Percentiles rank a stretch among this genome's conserved stretches.
These are phyloP conservation scores for Candida verbasci DNA, from an alignment of 805 yeast species.

Conservation along the genomic window DNA sequence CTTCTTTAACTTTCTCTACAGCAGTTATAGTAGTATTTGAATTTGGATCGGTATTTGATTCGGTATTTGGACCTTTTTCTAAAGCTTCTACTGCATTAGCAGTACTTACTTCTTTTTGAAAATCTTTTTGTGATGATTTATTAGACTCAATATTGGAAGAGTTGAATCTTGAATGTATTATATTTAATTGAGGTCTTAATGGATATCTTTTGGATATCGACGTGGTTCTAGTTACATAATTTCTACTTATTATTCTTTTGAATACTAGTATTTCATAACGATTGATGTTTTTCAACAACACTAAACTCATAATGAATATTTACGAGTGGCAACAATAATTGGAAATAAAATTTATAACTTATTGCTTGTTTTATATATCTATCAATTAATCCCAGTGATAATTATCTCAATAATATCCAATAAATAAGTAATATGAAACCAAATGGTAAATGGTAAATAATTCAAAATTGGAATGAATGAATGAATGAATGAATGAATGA, in stretches of 20 bases:
- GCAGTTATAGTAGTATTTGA: no score
- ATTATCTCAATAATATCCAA: no score
- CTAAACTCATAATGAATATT: background rate
- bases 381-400: no score
- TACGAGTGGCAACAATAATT: no score
- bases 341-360: no score
- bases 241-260: background rate
- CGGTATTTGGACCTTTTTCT: slow-evolving; percentile 3
- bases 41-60: slow-evolving; percentile 9
- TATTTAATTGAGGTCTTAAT: slow-evolving; percentile 13
- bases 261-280: background rate
- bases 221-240: background rate
- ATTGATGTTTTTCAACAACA: background rate
- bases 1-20: no score
- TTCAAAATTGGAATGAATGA: no score
- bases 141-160: slow-evolving; percentile 8
- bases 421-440: no score
- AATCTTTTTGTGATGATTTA: background rate
- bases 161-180: slow-evolving; percentile 13
- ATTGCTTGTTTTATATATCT: no score
- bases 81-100: slow-evolving; percentile 1
- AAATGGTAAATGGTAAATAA: no score
- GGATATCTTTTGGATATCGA: slow-evolving; percentile 12
- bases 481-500: no score
- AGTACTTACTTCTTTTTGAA: slow-evolving; percentile 3